These are phyloP conservation scores for Magnusiomyces sp. DNA, from an alignment of 1,139 yeast species.

Conservation along the genomic window DNA sequence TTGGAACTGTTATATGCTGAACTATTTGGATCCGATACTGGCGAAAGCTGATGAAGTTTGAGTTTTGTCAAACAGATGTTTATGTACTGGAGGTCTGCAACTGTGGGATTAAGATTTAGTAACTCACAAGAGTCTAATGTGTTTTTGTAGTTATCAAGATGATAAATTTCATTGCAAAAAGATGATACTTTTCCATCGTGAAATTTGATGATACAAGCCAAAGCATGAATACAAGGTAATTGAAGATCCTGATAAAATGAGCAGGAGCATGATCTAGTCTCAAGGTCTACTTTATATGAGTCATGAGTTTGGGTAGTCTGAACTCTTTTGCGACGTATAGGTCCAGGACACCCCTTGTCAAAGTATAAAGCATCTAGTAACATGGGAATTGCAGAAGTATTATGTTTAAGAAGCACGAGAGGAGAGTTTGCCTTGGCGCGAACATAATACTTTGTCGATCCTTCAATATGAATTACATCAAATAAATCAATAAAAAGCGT, in stretches of 20 bases:
- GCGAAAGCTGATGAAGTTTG: neutral
- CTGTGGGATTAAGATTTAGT: neutral
- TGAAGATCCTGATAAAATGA: conserved; percentile 4
- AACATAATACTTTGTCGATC: neutral
- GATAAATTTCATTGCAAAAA: neutral
- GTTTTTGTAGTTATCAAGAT: neutral
- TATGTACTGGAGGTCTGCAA: conserved; percentile 2
- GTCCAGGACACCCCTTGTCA: neutral
- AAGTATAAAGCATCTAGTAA: neutral
- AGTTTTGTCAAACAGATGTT: neutral
- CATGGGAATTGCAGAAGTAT: conserved; percentile 1
- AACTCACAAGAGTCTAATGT: neutral
- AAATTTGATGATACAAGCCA: neutral
- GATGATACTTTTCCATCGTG: neutral
- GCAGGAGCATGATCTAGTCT: neutral
- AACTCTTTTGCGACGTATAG: neutral
- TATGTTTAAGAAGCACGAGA: neutral
- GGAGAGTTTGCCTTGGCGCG: neutral
- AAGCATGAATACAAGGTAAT: conserved; percentile 3
- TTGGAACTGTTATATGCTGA: too few species aligned
- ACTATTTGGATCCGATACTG: too few species aligned
- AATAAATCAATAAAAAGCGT: conserved; percentile 1
- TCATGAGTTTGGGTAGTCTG: neutral
- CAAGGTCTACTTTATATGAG: neutral
- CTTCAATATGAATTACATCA: neutral